Evolutionary conservation across 164 flowering plant species (phyloP), one percentile per base, ranked within the genome.

Genomic region (Houttuynia cordata): DNA sequence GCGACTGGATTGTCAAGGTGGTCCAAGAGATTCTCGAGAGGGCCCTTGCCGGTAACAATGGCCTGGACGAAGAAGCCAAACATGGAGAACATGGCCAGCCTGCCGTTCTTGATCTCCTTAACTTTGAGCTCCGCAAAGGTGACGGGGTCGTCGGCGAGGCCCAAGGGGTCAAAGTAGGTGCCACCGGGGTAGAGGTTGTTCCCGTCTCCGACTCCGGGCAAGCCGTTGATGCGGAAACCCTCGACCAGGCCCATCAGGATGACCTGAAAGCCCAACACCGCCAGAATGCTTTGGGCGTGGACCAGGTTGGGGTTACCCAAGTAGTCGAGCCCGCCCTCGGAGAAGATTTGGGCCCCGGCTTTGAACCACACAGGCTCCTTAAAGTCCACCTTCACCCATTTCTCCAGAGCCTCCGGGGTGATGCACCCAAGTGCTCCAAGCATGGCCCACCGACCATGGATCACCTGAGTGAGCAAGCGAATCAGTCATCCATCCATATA

Each of bases 51-150:
- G 0, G 88, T 83, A 18, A 85, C 86, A 70, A 83, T 83, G 42
- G 87, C 87, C 47, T 83, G 87, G 39, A 83, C 87, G 64, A 85
- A 85, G 83, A 85, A 85, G 0, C 88, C 86, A 57, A 85, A 85
- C 91, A 85, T 85, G 54, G 91, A 85, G 74, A 85, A 83, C 91
- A 83, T 85, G 39, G 92, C 92, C 10, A 86, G 79, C 57, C 88
- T 51, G 13, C 86, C 92, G 45, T 86, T 86, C 81, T 86, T 83
- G 75, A 86, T 81, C 53, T 86, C 92, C 78, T 86, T 85, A 62
- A 85, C 88, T 76, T 83, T 83, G 61, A 85, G 83, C 80, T 83
- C 88, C 7, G 88, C 88, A 53, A 83, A 80, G 10, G 88, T 76
- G 53, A 70, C 78, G 0, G 88, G 92, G 64, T 85, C 88, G 63